Evolutionary conservation across 192 early-diverging fungal species (phyloP).

Genomic region (Spizellomyces sp.): DNA sequence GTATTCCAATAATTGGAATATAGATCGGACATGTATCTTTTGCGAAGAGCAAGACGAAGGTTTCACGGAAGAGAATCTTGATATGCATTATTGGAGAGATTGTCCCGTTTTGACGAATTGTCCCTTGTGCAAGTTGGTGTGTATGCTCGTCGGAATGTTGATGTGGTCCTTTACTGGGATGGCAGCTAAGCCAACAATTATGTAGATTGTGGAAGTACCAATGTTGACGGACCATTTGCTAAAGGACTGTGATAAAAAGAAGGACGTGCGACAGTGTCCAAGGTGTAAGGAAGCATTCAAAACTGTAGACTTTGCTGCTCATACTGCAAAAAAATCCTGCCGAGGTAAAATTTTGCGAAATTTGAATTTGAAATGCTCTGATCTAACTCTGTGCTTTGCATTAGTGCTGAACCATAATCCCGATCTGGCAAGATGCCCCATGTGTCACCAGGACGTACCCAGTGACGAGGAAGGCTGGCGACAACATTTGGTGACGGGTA

Average conservation of each 20-base stretch:
- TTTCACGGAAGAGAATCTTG: conserved; percentile 71
- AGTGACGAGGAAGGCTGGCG: conserved; percentile 67
- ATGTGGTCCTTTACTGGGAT: neutral
- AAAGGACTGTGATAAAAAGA: conserved; percentile 61
- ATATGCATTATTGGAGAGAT: conserved; percentile 76
- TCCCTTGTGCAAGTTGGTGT: conserved; percentile 69
- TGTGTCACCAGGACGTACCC: conserved; percentile 62
- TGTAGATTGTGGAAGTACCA: conserved; percentile 73
- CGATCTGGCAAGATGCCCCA: conserved; percentile 54
- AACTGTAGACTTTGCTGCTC: conserved; percentile 53
- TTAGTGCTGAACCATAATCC: conserved; percentile 30
- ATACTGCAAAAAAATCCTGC: conserved; percentile 52
- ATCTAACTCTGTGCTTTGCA: neutral
- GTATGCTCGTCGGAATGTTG: conserved; percentile 7
- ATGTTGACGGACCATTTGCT: conserved; percentile 66
- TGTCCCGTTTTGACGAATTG: conserved; percentile 74
- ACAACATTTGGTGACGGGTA: conserved; percentile 54
- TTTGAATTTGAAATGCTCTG: conserved; percentile 1
- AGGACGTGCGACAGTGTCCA: conserved; percentile 63
- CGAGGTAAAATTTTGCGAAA: conserved; percentile 30
- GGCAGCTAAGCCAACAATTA: neutral
- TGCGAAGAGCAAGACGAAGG: conserved; percentile 65
- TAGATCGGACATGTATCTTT: conserved; percentile 68
- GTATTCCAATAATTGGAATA: conserved; percentile 13
- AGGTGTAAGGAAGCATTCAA: conserved; percentile 63